Percentiles rank a stretch among this genome's conserved stretches.
phyloP scores from a whole-genome alignment of 2,329 filamentous ascomycete genomes.

The Graphilbum sp. region DNA sequence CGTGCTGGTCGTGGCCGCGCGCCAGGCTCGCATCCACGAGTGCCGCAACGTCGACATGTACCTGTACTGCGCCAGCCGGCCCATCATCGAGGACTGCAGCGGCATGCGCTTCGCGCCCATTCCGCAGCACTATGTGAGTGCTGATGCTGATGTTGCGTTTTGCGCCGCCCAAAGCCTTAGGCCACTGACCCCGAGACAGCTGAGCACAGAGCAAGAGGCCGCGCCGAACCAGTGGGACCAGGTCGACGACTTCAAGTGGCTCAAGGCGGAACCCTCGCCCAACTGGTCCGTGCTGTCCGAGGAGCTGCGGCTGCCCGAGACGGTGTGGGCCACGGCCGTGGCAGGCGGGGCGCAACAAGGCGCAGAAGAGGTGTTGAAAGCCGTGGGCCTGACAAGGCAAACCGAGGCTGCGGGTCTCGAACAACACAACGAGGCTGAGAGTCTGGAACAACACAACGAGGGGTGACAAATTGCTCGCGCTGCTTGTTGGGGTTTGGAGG shows the following conservation, averaged over 20 bases:
- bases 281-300: conserved; percentile 65
- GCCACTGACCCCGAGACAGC: too few species aligned
- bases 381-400: conserved; percentile 25
- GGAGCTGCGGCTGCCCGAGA: conserved; percentile 38
- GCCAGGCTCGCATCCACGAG: conserved; percentile 89
- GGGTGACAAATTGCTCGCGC: too few species aligned
- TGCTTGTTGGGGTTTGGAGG: too few species aligned
- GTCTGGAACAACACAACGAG: too few species aligned
- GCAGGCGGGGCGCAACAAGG: conserved; percentile 44
- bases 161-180: too few species aligned
- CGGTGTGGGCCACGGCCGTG: conserved; percentile 54
- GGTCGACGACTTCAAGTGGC: conserved; percentile 96
- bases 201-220: conserved; percentile 14
- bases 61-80: conserved; percentile 62
- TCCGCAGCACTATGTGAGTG: conserved; percentile 50
- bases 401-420: too few species aligned
- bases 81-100: conserved; percentile 84
- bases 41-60: conserved; percentile 72
- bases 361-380: conserved; percentile 47
- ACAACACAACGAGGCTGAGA: too few species aligned
- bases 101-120: conserved; percentile 65
- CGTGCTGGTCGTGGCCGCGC: conserved; percentile 60
- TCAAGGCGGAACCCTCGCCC: conserved; percentile 70
- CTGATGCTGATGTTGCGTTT: too few species aligned
- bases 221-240: conserved; percentile 64